A percentile compares a stretch with the other conserved stretches of the same genome.
Evolutionary conservation across 2,329 filamentous ascomycete genomes (phyloP).

Genomic region (Neonectria sp.): DNA sequence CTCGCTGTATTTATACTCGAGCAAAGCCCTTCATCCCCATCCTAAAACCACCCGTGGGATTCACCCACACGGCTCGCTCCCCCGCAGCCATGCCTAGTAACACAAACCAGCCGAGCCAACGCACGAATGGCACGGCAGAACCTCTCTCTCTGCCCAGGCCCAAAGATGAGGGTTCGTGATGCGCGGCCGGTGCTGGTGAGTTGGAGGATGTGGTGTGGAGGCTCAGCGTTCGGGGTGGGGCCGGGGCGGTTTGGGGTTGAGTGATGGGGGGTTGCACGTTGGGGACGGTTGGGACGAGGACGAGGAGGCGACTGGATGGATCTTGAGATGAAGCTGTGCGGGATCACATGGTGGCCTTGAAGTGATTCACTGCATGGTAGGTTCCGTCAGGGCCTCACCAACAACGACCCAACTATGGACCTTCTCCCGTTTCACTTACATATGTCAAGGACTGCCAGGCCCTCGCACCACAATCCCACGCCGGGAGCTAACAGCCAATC

Average conservation of each 20-base stretch:
- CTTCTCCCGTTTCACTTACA: neutral
- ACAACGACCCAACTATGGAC: neutral
- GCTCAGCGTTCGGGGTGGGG: neutral
- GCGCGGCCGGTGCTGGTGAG: neutral
- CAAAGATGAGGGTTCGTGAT: neutral
- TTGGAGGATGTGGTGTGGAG: conserved; percentile 15
- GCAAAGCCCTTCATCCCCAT: neutral
- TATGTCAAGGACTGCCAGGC: neutral
- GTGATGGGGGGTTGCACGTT: conserved; percentile 10
- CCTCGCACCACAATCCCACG: too few species aligned
- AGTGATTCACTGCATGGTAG: neutral
- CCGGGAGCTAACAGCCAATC: neutral
- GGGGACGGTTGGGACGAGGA: neutral
- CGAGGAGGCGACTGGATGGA: neutral
- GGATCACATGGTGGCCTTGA: neutral
- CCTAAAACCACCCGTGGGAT: neutral
- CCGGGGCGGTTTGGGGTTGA: conserved; percentile 11
- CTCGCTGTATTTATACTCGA: neutral
- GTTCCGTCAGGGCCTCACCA: neutral
- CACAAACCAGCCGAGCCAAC: neutral
- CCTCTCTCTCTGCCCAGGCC: neutral
- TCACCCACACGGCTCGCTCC: neutral
- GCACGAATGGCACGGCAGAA: neutral
- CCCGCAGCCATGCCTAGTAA: neutral
- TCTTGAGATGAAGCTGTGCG: neutral